A percentile compares a stretch with the other conserved stretches of the same genome.
phyloP scores from a whole-genome alignment of 2,329 filamentous ascomycete genomes.

The Plectosphaerella cucumerina region DNA sequence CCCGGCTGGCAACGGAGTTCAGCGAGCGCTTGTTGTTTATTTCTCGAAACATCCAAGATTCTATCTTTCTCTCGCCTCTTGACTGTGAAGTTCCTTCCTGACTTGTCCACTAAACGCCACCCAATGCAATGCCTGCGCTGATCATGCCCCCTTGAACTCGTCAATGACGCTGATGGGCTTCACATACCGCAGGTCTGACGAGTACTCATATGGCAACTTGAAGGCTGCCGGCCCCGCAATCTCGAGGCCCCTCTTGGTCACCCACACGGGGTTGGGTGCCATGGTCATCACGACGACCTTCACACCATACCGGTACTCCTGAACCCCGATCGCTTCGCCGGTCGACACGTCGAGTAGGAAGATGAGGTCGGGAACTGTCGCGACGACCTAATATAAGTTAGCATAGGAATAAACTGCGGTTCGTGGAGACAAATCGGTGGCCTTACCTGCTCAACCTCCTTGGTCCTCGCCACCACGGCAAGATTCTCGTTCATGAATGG shows the following conservation, averaged over 20 bases:
- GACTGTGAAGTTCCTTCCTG: background rate
- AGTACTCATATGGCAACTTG: constrained; percentile 12
- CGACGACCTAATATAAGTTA: constrained; percentile 18
- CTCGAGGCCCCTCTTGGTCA: constrained; percentile 14
- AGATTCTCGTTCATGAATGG: constrained; percentile 16
- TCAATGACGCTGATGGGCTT: constrained; percentile 13
- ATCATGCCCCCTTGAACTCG: constrained; percentile 5
- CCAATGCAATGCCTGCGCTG: background rate
- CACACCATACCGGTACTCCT: constrained; percentile 28
- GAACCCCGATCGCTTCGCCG: constrained; percentile 30
- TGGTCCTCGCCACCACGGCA: constrained; percentile 11
- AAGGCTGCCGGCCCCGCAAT: constrained; percentile 15
- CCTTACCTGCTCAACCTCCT: constrained; percentile 16
- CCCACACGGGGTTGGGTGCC: constrained; percentile 5
- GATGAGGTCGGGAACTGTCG: constrained; percentile 37
- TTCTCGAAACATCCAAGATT: background rate
- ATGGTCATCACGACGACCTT: constrained; percentile 16
- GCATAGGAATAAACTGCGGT: background rate
- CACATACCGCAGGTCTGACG: constrained; percentile 5
- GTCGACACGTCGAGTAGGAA: constrained; percentile 30
- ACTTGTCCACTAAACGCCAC: background rate
- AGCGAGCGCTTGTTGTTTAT: background rate
- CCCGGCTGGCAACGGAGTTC: background rate
- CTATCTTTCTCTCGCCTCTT: background rate
- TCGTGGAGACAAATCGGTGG: no score